Evolutionary conservation across 345 rosid species (phyloP), one percentile per base, ranked within the genome.

Genomic region (Hibiscus trionum): DNA sequence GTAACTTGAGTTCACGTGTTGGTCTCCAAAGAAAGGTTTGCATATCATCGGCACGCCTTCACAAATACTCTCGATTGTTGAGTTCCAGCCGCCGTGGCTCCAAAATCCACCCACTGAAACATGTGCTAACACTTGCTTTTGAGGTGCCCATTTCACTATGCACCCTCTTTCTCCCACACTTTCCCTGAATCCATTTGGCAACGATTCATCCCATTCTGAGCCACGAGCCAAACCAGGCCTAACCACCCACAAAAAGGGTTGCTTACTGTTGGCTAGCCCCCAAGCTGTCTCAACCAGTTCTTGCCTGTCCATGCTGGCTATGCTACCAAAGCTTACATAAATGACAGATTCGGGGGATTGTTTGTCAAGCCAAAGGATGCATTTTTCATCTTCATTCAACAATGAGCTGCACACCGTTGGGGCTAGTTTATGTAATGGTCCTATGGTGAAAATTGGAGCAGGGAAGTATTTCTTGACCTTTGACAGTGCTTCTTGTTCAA

Each of bases 11-110:
- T 73, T 82, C 75, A 42, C 65, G 33, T 0, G 1, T 16, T 82
- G 88, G 66, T 81, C 86, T 10, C 79, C 76, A 21, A 80, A 81
- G 62, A 75, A 76, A 3, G 84, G 78, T 42, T 29, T 74, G 65
- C 88, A 78, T 5, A 85, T 61, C 82, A 83, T 11, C 1, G 86
- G 84, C 11, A 83, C 75, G 11, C 86, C 86, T 77, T 79, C 85
- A 1, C 73, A 65, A 27, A 81, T 55, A 27, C 88, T 74, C 59
- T 83, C 85, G 3, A 81, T 5, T 10, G 80, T 77, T 11, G 86
- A 81, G 61, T 83, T 85, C 85, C 85, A 80, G 2, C 88, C 81
- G 24, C 80, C 80, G 8, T 81, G 86, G 21, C 77, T 81, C 81
- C 80, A 83, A 27, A 85, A 83, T 35, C 80, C 87, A 19, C 81